Evolutionary conservation across 192 early-diverging fungal genomes (phyloP), one percentile per base, ranked within the genome.

Genomic region (Backusella morwellensis): DNA sequence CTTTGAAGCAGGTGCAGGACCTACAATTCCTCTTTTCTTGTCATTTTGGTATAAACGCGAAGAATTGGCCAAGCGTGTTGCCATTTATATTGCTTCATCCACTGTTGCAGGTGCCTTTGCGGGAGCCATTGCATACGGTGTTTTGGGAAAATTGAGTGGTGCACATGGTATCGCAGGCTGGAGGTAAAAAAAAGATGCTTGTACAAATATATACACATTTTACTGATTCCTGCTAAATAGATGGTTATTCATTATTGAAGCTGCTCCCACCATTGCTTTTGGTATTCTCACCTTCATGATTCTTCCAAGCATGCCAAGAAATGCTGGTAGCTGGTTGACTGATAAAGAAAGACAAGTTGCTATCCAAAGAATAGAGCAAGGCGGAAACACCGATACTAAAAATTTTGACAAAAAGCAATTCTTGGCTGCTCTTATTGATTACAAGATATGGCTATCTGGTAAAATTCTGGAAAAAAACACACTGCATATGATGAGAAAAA

Each of bases 51-150:
- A 78, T 70, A 44, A 42, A 52, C 44, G 68, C 42, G 72, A 75
- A 36, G 79, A 73, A 42, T 38, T 80, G 75, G 71, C 70, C 40
- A 69, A 29, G 4, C 56, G 79, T 36, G 79, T 92, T 0, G 87
- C 91, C 6, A 78, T 92, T 59, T 94, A 92, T 71, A 90, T 91
- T 59, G 85, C 87, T 36, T 87, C 89, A 6, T 86, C 91, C 12
- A 89, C 92, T 2, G 81, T 93, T 42, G 92, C 94, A 3, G 93
- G 93, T 0, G 91, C 92, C 0, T 89, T 93, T 73, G 91, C 91
- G 36, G 93, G 91, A 21, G 85, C 92, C 1, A 82, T 93, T 50
- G 93, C 91, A 3, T 92, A 92, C 68, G 92, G 86, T 32, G 85
- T 93, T 32, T 73, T 86, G 0, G 83, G 77, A 0, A 86, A 29